These are phyloP conservation scores for Pulveroboletus sp. DNA, from an alignment of 768 basidiomycete species.

Conservation along the genomic window DNA sequence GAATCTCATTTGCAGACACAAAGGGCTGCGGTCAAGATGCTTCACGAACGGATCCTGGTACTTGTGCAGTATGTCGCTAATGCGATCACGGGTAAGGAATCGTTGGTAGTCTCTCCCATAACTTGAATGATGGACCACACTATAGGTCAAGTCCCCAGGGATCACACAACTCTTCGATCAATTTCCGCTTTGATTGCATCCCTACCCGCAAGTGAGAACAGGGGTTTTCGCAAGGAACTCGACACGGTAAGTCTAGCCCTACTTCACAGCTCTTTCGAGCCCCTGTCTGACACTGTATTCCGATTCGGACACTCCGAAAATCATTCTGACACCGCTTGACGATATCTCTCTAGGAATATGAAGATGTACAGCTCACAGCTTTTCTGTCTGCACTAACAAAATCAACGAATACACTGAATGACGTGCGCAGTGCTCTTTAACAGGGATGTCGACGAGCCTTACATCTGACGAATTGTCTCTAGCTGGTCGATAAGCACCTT, in stretches of 20 bases:
- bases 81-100: conserved; percentile 60
- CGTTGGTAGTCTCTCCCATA: background rate
- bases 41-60: conserved; percentile 83
- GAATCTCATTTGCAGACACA: conserved; percentile 88
- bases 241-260: conserved; percentile 54
- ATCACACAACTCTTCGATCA: conserved; percentile 78
- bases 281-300: background rate
- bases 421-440: conserved; percentile 49
- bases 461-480: conserved; percentile 3
- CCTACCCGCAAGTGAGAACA: conserved; percentile 81
- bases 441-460: background rate
- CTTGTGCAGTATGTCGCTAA: conserved; percentile 83
- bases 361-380: conserved; percentile 89
- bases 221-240: conserved; percentile 83
- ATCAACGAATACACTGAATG: conserved; percentile 81
- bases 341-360: conserved; percentile 67
- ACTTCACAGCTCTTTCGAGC: background rate
- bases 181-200: conserved; percentile 84
- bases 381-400: conserved; percentile 87
- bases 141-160: conserved; percentile 66
- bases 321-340: background rate
- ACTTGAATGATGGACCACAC: background rate
- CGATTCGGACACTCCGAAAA: background rate
- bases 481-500: conserved; percentile 79
- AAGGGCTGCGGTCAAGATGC: conserved; percentile 93